phyloP scores from a whole-genome alignment of 306 rosid genomes.

The Lithocarpus polystachyus region DNA sequence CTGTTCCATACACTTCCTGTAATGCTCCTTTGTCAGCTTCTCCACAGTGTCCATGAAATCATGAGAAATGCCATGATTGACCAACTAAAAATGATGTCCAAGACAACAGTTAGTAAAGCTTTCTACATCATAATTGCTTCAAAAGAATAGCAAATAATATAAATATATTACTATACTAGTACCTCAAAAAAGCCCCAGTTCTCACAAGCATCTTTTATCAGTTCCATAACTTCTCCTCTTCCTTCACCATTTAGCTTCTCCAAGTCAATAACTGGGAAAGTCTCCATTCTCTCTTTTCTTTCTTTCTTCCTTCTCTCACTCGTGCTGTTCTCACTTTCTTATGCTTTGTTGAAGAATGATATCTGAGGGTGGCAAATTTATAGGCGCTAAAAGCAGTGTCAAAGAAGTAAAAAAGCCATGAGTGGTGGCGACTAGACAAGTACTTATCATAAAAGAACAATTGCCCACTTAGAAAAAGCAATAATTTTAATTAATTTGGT shows the following conservation, averaged over 20 bases:
- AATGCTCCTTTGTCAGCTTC: slow-evolving; percentile 84
- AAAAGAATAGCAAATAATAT: background rate
- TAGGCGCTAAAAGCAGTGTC: slow-evolving; percentile 32
- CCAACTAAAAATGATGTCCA: slow-evolving; percentile 39
- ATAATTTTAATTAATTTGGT: background rate
- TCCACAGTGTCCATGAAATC: slow-evolving; percentile 87
- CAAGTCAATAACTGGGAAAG: slow-evolving; percentile 81
- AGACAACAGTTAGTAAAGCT: background rate
- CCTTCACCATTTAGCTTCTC: slow-evolving; percentile 59
- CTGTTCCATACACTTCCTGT: slow-evolving; percentile 75
- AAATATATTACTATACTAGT: background rate
- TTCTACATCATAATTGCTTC: background rate
- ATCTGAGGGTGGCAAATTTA: slow-evolving; percentile 34
- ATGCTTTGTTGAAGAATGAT: slow-evolving; percentile 7
- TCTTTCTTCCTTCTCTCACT: slow-evolving; percentile 1
- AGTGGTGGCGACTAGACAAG: background rate
- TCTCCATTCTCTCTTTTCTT: slow-evolving; percentile 26
- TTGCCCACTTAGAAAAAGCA: background rate
- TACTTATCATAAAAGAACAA: background rate
- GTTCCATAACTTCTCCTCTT: slow-evolving; percentile 60
- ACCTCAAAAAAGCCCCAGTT: slow-evolving; percentile 99
- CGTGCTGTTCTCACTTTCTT: slow-evolving; percentile 3
- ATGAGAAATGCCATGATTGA: slow-evolving; percentile 77
- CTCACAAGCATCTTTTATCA: slow-evolving; percentile 80
- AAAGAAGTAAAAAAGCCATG: background rate